Evolutionary conservation across 495 filamentous ascomycete genomes (phyloP).

Genomic region (Talaromyces adpressus): DNA sequence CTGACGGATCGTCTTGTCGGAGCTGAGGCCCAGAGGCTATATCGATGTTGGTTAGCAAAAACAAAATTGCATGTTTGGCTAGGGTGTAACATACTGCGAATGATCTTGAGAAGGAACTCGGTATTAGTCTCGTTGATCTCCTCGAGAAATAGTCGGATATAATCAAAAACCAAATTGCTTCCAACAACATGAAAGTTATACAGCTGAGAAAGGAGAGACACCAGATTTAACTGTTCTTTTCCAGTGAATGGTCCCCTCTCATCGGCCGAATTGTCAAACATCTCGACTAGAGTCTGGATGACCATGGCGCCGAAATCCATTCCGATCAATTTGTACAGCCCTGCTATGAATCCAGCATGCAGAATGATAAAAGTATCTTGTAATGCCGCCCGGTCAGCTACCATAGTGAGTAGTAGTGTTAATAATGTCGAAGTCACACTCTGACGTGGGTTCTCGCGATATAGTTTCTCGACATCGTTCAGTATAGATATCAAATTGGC

Average conservation of each 20-base stretch:
- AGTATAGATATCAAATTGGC: conserved; percentile 78
- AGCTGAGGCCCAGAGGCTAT: conserved; percentile 68
- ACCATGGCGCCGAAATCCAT: conserved; percentile 82
- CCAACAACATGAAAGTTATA: conserved; percentile 90
- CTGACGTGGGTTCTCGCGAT: conserved; percentile 70
- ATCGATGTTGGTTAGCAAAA: neutral
- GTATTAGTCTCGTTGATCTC: conserved; percentile 83
- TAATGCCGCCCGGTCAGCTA: conserved; percentile 68
- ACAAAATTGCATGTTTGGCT: neutral
- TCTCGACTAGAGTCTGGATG: conserved; percentile 67
- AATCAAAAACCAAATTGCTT: conserved; percentile 80
- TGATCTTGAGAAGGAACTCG: conserved; percentile 78
- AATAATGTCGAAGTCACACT: conserved; percentile 75
- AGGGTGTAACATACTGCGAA: conserved; percentile 49
- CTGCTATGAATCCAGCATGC: conserved; percentile 83
- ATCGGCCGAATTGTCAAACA: conserved; percentile 43
- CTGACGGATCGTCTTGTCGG: conserved; percentile 80
- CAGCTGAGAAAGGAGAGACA: conserved; percentile 75
- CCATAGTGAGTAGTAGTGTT: conserved; percentile 62
- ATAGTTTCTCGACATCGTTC: conserved; percentile 72
- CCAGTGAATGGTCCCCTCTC: conserved; percentile 38
- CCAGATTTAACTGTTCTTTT: conserved; percentile 72
- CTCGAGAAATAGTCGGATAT: conserved; percentile 67
- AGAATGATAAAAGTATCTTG: conserved; percentile 86
- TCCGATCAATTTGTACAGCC: conserved; percentile 78